Evolutionary conservation across 176 grass and related monocot species (phyloP).

Genomic region (Saccharum officinarum): DNA sequence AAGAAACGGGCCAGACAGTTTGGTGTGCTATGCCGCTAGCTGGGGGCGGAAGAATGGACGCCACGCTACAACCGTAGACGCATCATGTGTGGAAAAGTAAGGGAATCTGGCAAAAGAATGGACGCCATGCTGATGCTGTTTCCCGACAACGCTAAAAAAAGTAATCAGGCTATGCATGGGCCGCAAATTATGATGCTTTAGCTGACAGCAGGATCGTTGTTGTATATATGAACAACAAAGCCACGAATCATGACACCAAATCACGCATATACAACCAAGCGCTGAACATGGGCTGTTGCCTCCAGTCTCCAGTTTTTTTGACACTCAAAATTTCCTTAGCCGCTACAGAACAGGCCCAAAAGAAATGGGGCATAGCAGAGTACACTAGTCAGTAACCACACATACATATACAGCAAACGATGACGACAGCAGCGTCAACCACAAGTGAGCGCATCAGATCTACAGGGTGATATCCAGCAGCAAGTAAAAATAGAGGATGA

Average conservation of each 20-base stretch:
- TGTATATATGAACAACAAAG: background rate
- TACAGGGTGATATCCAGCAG: constrained; percentile 21
- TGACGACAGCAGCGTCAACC: constrained; percentile 3
- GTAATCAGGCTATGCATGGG: background rate
- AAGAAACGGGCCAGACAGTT: background rate
- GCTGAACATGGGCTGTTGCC: background rate
- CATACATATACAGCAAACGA: background rate
- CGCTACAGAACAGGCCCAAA: constrained; percentile 2
- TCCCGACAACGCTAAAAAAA: constrained; percentile 24
- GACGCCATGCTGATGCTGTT: constrained; percentile 33
- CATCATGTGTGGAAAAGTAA: background rate
- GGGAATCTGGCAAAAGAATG: constrained; percentile 9
- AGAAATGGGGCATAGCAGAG: constrained; percentile 19
- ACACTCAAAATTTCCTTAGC: constrained; percentile 24
- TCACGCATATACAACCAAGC: constrained; percentile 20
- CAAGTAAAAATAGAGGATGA: background rate
- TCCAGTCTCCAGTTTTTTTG: background rate
- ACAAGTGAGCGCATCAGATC: constrained; percentile 35
- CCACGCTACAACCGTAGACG: background rate
- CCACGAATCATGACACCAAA: constrained; percentile 23
- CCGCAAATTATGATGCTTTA: constrained; percentile 25
- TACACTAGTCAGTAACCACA: constrained; percentile 12
- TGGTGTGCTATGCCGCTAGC: background rate
- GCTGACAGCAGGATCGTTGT: constrained; percentile 27
- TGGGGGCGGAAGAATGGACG: background rate